phyloP scores from a whole-genome alignment of 148 eudicot genomes.

The Silene latifolia region DNA sequence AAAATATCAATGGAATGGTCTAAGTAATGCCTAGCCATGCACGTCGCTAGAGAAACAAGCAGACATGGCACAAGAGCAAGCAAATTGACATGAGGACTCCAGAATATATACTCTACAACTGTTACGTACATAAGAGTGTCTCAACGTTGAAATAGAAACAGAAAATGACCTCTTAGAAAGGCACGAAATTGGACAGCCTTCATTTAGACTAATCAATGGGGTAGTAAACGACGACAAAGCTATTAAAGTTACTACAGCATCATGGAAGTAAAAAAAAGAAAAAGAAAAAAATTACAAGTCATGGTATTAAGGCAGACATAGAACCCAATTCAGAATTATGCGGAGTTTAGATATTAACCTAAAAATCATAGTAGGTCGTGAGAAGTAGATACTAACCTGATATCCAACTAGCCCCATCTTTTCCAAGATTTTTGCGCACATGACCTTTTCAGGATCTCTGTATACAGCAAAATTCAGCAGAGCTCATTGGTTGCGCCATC shows the following conservation, averaged over 20 bases:
- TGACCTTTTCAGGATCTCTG: constrained; percentile 66
- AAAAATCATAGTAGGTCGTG: not conserved
- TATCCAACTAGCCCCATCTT: constrained; percentile 74
- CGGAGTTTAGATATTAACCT: no score
- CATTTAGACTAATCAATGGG: not conserved
- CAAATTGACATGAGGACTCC: not conserved
- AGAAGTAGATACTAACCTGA: constrained; percentile 48
- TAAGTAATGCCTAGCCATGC: not conserved
- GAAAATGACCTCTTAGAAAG: not conserved
- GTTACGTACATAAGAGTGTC: not conserved
- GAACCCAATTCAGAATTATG: not conserved
- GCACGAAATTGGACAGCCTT: not conserved
- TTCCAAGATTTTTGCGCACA: constrained; percentile 76
- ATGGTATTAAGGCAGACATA: not conserved
- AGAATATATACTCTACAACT: not conserved
- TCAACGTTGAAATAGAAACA: not conserved
- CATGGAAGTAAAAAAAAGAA: no score
- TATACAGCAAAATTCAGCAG: constrained; percentile 24
- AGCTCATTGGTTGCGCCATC: constrained; percentile 5
- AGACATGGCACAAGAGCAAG: not conserved
- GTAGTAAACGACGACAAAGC: not conserved
- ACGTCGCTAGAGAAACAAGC: not conserved
- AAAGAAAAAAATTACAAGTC: not conserved
- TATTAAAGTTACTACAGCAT: not conserved
- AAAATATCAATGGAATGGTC: no score